Conservation (phyloP, 257 asterid species). For the Anisodus tanguticus region DNA sequence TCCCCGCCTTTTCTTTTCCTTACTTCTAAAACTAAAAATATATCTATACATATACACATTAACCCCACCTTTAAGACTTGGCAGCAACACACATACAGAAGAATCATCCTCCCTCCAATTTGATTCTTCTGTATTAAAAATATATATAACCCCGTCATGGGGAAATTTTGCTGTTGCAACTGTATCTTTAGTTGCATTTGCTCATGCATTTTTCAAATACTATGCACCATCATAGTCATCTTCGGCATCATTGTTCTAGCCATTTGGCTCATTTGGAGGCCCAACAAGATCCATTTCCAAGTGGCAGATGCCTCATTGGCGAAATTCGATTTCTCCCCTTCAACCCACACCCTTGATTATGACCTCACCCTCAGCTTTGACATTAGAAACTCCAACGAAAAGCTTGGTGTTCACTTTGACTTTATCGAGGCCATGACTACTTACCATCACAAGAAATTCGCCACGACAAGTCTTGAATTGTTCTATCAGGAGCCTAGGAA, state of each 20-base stretch:
- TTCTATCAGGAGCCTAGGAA: slow-evolving; percentile 65
- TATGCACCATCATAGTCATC: slow-evolving; percentile 50
- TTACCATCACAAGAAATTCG: slow-evolving; percentile 58
- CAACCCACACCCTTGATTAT: slow-evolving; percentile 63
- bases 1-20: background rate
- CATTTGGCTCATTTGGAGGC: slow-evolving; percentile 80
- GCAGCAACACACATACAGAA: background rate
- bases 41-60: background rate
- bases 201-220: slow-evolving; percentile 70
- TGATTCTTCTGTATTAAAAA: slow-evolving; percentile 19
- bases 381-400: slow-evolving; percentile 75
- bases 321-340: slow-evolving; percentile 50
- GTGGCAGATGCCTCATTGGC: slow-evolving; percentile 61
- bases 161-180: slow-evolving; percentile 61
- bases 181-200: slow-evolving; percentile 65
- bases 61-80: background rate
- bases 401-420: slow-evolving; percentile 78
- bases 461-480: slow-evolving; percentile 35
- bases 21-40: background rate
- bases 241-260: slow-evolving; percentile 44
- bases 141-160: background rate
- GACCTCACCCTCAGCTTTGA: slow-evolving; percentile 64
- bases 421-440: slow-evolving; percentile 60
- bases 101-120: background rate
- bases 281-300: slow-evolving; percentile 61